Evolutionary conservation across 768 basidiomycete species (phyloP), one percentile per base, ranked within the genome.

Genomic region (Phanerochaete sordida): DNA sequence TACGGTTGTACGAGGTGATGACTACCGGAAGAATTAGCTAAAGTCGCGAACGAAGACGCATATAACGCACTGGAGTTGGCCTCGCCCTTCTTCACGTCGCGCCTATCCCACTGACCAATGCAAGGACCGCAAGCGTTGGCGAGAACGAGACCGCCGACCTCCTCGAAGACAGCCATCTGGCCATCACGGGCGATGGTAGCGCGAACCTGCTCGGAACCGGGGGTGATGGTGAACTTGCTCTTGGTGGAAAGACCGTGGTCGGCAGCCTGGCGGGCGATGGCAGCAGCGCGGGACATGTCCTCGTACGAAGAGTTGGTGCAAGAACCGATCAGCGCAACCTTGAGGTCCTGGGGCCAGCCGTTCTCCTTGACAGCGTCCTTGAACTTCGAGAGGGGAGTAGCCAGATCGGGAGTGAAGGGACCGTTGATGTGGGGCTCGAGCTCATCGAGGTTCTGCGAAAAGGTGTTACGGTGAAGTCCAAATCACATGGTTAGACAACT

Each of bases 221-320:
- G 97, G 60, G 97, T 98, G 75, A 99, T 89, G 60, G 94, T 98
- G 85, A 97, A 98, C 79, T 88, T 86, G 79, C 91, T 93, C 85
- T 95, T 91, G 72, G 87, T 83, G 61, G 83, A 79, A 51, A 98
- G 82, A 66, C 97, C 97, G 70, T 96, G 96, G 6, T 81, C 80
- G 53, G 86, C 76, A 61, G 97, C 97, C 75, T 99, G 88, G 68
- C 82, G 83, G 65, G 92, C 94, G 72, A 99, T 97, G 47, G 90
- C 90, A 28, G 94, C 96, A 39, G 96, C 91, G 72, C 97, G 94
- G 37, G 94, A 90, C 96, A 98, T 97, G 77, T 99, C 97, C 79
- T 99, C 97, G 73, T 99, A 99, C 33, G 97, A 98, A 49, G 97
- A 98, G 85, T 99, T 99, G 74, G 97, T 98, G 88, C 97, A 99